Percentiles rank a stretch among this genome's conserved stretches.
These are phyloP conservation scores for Venturia effusa DNA, from an alignment of 2,329 filamentous ascomycete species.

Conservation along the genomic window DNA sequence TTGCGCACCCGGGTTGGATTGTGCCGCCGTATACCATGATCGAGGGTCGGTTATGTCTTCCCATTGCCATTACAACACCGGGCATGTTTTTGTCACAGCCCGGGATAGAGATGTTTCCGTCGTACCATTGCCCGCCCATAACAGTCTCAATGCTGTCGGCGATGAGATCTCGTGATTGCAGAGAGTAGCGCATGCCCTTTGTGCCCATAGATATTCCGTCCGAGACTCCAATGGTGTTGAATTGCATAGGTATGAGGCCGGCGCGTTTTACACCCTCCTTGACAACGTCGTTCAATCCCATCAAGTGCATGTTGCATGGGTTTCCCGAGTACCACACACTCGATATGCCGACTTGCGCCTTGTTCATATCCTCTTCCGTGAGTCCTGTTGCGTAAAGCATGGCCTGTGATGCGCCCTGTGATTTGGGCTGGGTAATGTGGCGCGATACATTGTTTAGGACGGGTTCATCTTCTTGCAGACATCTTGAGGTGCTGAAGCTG, in stretches of 20 bases:
- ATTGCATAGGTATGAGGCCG: constrained; percentile 81
- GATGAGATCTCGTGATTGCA: constrained; percentile 93
- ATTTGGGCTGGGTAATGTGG: constrained; percentile 89
- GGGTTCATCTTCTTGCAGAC: constrained; percentile 2
- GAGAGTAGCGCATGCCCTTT: constrained; percentile 87
- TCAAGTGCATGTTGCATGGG: constrained; percentile 97
- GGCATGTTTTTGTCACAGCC: constrained; percentile 99
- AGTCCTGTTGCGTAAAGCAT: constrained; percentile 97
- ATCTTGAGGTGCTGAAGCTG: constrained; percentile 10
- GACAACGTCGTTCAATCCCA: constrained; percentile 76
- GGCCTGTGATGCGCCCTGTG: constrained; percentile 94
- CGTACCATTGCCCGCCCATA: constrained; percentile 98
- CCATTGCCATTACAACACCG: constrained; percentile 65
- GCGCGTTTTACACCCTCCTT: constrained; percentile 62
- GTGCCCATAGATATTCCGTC: constrained; percentile 99
- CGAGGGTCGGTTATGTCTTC: constrained; percentile 82
- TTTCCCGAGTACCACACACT: constrained; percentile 98
- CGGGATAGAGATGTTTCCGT: constrained; percentile 91
- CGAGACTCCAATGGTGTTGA: constrained; percentile 97
- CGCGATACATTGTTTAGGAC: constrained; percentile 66
- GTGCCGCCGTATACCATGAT: constrained; percentile 97
- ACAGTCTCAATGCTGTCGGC: constrained; percentile 98
- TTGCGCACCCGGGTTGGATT: constrained; percentile 82
- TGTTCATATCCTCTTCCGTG: constrained; percentile 77
- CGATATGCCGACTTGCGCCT: constrained; percentile 94